Conservation (phyloP, 1,284 basidiomycete genomes). For the Boletus semigastroideus region DNA sequence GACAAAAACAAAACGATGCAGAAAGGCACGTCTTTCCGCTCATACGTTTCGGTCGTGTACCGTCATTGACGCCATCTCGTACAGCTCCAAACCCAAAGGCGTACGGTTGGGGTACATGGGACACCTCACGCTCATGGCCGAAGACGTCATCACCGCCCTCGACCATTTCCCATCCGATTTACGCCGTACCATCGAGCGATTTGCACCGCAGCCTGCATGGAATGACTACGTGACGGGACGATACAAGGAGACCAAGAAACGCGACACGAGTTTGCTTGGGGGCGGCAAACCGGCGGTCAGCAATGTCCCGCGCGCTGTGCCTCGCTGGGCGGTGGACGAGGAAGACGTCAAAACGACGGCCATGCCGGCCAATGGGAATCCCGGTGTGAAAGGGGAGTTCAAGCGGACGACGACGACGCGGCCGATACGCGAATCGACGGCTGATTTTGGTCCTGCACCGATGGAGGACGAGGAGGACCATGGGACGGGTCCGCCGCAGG, state of each 20-base stretch:
- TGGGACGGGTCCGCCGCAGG: slow-evolving; percentile 53
- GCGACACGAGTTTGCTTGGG: slow-evolving; percentile 78
- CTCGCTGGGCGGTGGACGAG: slow-evolving; percentile 72
- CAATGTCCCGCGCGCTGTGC: slow-evolving; percentile 33
- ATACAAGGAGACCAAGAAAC: slow-evolving; percentile 82
- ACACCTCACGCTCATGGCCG: slow-evolving; percentile 90
- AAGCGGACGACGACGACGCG: slow-evolving; percentile 45
- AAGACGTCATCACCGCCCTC: slow-evolving; percentile 83
- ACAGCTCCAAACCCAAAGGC: slow-evolving; percentile 58
- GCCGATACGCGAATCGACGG: slow-evolving; percentile 50
- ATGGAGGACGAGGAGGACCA: slow-evolving; percentile 45
- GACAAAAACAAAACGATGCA: slow-evolving; percentile 74
- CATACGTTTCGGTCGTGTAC: slow-evolving; percentile 1
- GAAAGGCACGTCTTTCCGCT: slow-evolving; percentile 53
- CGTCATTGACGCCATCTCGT: slow-evolving; percentile 12
- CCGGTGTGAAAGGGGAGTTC: slow-evolving; percentile 54
- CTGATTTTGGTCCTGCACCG: slow-evolving; percentile 65
- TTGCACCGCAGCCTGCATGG: slow-evolving; percentile 82
- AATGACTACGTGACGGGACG: slow-evolving; percentile 82
- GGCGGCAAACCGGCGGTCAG: slow-evolving; percentile 74
- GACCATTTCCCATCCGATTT: slow-evolving; percentile 85
- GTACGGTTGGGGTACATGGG: slow-evolving; percentile 95
- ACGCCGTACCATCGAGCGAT: slow-evolving; percentile 58
- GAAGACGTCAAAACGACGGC: slow-evolving; percentile 45
- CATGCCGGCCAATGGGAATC: slow-evolving; percentile 25